Evolutionary conservation across 75 land plant species (phyloP).

Genomic region (Ceratopteris richardii): DNA sequence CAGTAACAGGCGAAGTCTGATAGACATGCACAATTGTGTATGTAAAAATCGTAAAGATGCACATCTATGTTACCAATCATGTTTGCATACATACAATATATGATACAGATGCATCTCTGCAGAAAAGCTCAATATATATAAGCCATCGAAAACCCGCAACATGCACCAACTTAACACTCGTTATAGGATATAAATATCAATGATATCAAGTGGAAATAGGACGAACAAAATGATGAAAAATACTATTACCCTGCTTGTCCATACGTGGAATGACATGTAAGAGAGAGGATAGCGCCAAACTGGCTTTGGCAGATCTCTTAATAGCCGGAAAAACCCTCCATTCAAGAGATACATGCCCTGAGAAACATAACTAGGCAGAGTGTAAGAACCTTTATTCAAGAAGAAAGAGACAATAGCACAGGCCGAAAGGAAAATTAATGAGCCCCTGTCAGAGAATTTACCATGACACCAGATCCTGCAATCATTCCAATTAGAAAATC

Average conservation of each 20-base stretch:
- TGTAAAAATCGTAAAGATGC: no score
- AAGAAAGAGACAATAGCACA: not conserved
- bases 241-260: constrained; percentile 57
- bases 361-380: not conserved
- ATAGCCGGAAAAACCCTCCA: constrained; percentile 59
- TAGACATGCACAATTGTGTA: no score
- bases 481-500: constrained; percentile 72
- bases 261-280: constrained; percentile 54
- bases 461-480: constrained; percentile 67
- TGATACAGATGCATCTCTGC: no score
- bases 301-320: constrained; percentile 72
- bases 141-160: no score
- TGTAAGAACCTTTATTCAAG: not conserved
- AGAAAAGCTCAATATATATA: no score
- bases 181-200: no score
- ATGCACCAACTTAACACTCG: no score
- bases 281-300: constrained; percentile 87
- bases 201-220: no score
- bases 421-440: no score
- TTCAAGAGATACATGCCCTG: constrained; percentile 85
- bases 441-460: constrained; percentile 14
- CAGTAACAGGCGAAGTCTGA: no score
- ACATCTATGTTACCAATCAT: no score
- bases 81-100: no score
- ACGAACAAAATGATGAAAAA: not conserved